phyloP scores from a whole-genome alignment of 306 rosid species.

The Cucurbita argyrosperma region DNA sequence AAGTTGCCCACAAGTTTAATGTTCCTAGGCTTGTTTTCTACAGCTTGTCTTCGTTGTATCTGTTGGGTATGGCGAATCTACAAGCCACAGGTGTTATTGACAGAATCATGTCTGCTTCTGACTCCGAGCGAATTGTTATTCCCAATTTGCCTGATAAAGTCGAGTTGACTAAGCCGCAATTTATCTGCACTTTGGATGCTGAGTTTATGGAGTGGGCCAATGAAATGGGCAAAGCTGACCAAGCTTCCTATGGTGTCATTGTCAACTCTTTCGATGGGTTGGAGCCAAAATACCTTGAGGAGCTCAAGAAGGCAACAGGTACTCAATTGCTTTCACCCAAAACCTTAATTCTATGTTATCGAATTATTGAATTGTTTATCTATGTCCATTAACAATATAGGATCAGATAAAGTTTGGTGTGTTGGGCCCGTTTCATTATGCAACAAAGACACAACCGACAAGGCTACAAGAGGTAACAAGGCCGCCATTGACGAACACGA shows the following conservation, averaged over 20 bases:
- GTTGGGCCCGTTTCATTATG: slow-evolving; percentile 19
- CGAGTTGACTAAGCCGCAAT: slow-evolving; percentile 3
- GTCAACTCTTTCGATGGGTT: slow-evolving; percentile 16
- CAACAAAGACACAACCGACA: slow-evolving; percentile 31
- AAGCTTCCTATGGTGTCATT: slow-evolving; percentile 10
- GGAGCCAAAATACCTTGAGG: slow-evolving; percentile 30
- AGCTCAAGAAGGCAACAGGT: slow-evolving; percentile 18
- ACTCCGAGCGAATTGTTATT: not conserved
- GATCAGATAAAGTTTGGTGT: slow-evolving; percentile 37
- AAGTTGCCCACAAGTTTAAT: not conserved
- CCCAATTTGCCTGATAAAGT: slow-evolving; percentile 13
- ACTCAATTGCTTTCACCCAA: not conserved
- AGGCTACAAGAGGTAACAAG: slow-evolving; percentile 37
- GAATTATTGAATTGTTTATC: too few relatives aligned
- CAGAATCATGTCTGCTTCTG: not conserved
- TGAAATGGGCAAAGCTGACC: not conserved
- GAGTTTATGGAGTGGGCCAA: not conserved
- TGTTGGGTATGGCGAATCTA: not conserved
- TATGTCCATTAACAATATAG: not conserved
- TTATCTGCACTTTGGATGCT: not conserved
- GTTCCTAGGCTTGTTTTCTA: slow-evolving; percentile 16
- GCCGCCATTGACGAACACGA: slow-evolving; percentile 14
- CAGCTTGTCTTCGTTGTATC: slow-evolving; percentile 1
- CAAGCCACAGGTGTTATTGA: not conserved
- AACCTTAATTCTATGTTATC: not conserved